Percentiles rank a stretch among this genome's conserved stretches.
Conservation (phyloP, 1,284 basidiomycete genomes). For the Fistulinella staudtii region DNA sequence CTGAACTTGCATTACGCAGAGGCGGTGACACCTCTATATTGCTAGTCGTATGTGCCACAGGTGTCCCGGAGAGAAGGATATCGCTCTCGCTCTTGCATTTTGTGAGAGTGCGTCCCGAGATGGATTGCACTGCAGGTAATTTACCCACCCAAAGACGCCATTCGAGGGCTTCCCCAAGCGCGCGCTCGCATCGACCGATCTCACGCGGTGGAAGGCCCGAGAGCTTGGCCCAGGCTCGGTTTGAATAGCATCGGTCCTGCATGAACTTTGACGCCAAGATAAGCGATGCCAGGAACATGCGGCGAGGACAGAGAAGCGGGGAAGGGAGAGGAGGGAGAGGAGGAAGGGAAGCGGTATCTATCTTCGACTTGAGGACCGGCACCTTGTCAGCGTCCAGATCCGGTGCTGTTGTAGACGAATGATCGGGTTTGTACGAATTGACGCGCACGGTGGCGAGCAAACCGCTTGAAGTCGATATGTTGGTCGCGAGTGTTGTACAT, state of each 20-base stretch:
- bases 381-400: conserved; percentile 15
- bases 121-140: conserved; percentile 32
- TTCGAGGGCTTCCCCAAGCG: conserved; percentile 72
- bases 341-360: conserved; percentile 27
- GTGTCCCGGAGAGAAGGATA: conserved; percentile 8
- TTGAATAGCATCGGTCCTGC: conserved; percentile 90
- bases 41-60: background rate
- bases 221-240: conserved; percentile 87
- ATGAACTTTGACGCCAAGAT: conserved; percentile 90
- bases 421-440: conserved; percentile 7
- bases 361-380: conserved; percentile 18
- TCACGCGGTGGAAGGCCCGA: conserved; percentile 74
- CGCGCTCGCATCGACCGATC: conserved; percentile 76
- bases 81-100: conserved; percentile 31
- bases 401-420: conserved; percentile 8
- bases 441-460: conserved; percentile 41
- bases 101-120: conserved; percentile 23
- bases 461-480: conserved; percentile 22
- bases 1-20: conserved; percentile 1
- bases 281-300: conserved; percentile 84
- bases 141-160: conserved; percentile 87
- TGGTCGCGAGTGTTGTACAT: conserved; percentile 1
- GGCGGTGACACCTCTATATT: conserved; percentile 7
- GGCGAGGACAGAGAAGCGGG: conserved; percentile 80
- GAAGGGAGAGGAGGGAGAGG: conserved; percentile 59